These are phyloP conservation scores for Alternaria triticina DNA, from an alignment of 2,329 filamentous ascomycete genomes.

Conservation along the genomic window DNA sequence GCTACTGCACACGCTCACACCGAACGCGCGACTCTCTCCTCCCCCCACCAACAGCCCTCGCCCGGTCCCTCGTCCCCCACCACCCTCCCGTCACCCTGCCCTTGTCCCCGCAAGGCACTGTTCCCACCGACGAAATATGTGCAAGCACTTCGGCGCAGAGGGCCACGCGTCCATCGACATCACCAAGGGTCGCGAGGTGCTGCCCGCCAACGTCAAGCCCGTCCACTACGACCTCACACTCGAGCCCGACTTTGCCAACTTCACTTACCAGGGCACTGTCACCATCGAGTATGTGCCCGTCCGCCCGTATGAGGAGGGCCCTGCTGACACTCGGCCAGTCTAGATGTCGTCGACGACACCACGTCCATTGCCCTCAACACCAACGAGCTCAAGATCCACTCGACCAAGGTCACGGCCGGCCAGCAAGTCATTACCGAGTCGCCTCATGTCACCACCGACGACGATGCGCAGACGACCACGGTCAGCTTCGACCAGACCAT, in stretches of 20 bases:
- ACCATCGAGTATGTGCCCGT: conserved; percentile 70
- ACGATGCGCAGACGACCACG: conserved; percentile 80
- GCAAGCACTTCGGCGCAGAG: conserved; percentile 65
- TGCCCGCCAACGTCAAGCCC: conserved; percentile 92
- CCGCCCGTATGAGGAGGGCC: background rate
- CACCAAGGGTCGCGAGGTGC: conserved; percentile 75
- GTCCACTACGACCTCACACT: conserved; percentile 88
- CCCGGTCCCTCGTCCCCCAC: conserved; percentile 20
- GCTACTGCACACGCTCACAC: conserved; percentile 30
- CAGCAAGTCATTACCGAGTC: conserved; percentile 65
- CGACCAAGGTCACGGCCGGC: conserved; percentile 69
- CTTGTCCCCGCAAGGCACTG: conserved; percentile 61
- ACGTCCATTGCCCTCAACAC: conserved; percentile 87
- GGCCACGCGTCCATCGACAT: conserved; percentile 65
- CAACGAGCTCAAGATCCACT: conserved; percentile 82
- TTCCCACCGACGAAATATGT: conserved; percentile 79
- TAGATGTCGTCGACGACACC: conserved; percentile 85
- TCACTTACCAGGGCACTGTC: conserved; percentile 85
- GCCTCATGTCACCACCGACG: conserved; percentile 74
- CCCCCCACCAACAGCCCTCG: conserved; percentile 35
- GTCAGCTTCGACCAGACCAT: conserved; percentile 78
- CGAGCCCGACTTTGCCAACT: conserved; percentile 87
- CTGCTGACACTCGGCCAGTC: conserved; percentile 51
- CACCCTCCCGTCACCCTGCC: conserved; percentile 25
- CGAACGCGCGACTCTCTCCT: conserved; percentile 33